Evolutionary conservation across 1,139 yeast genomes (phyloP).

Genomic region (Taphrina flavorubra): DNA sequence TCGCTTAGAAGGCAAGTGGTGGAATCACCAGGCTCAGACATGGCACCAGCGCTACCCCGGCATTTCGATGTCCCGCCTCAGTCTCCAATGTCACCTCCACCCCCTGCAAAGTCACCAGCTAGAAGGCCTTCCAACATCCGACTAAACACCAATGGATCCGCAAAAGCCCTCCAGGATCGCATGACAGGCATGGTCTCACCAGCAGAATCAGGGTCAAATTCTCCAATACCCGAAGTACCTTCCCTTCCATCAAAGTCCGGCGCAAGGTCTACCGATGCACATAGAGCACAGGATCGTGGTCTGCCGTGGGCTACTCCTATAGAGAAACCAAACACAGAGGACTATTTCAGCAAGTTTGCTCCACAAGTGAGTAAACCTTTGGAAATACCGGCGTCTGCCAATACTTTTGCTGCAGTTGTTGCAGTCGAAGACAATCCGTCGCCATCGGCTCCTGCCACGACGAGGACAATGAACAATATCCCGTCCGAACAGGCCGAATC

Average conservation of each 20-base stretch:
- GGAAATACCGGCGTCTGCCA: background rate
- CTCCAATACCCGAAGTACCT: constrained; percentile 21
- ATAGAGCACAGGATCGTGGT: constrained; percentile 10
- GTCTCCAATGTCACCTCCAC: constrained; percentile 28
- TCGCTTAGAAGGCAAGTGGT: constrained; percentile 1
- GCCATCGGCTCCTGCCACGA: background rate
- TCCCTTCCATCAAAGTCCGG: constrained; percentile 27
- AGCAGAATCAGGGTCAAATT: background rate
- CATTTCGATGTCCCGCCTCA: constrained; percentile 5
- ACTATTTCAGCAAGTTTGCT: constrained; percentile 1
- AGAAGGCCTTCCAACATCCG: constrained; percentile 24
- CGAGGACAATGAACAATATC: background rate
- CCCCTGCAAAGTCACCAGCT: constrained; percentile 29
- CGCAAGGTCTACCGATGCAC: constrained; percentile 16
- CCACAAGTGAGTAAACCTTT: background rate
- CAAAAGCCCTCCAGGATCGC: constrained; percentile 17
- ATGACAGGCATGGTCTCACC: constrained; percentile 18
- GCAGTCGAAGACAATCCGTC: background rate
- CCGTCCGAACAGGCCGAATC: background rate
- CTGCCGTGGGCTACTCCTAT: constrained; percentile 20
- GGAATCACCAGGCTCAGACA: constrained; percentile 11
- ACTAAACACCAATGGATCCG: constrained; percentile 10
- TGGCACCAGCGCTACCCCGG: constrained; percentile 24
- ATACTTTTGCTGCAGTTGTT: background rate
- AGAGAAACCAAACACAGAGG: background rate